phyloP scores from a whole-genome alignment of 1,284 basidiomycete genomes.

The Boletellus dicymbophilus region DNA sequence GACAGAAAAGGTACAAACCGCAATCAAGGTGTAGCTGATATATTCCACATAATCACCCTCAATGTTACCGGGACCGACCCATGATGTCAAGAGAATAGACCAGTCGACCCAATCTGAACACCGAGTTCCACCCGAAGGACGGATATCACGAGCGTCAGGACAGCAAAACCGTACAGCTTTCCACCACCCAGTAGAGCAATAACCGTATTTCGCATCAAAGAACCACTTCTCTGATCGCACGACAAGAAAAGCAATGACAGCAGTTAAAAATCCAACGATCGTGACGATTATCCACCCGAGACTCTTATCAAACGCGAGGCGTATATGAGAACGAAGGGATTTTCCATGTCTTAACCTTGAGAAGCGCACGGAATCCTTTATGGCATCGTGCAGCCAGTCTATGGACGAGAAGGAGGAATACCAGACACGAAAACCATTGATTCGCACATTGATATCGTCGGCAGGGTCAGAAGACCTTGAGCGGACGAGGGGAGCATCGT shows the following conservation, averaged over 20 bases:
- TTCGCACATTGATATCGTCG: conserved; percentile 60
- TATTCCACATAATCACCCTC: conserved; percentile 63
- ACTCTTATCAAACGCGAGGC: conserved; percentile 78
- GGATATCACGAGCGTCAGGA: conserved; percentile 38
- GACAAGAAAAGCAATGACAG: conserved; percentile 85
- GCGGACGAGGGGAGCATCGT: conserved; percentile 54
- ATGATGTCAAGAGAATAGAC: conserved; percentile 51
- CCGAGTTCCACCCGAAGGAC: conserved; percentile 34
- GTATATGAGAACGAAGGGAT: conserved; percentile 71
- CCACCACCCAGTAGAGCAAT: conserved; percentile 73
- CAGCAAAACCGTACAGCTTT: conserved; percentile 87
- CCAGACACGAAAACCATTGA: conserved; percentile 91
- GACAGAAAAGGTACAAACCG: conserved; percentile 51
- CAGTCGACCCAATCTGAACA: conserved; percentile 80
- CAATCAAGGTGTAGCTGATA: conserved; percentile 72
- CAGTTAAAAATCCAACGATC: conserved; percentile 82
- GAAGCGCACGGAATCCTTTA: conserved; percentile 86
- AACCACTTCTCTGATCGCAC: conserved; percentile 87
- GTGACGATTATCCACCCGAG: conserved; percentile 94
- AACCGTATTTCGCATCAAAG: conserved; percentile 95
- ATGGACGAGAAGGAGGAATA: conserved; percentile 85
- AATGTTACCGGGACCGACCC: conserved; percentile 15
- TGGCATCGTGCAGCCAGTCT: conserved; percentile 93
- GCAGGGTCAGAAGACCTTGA: conserved; percentile 37
- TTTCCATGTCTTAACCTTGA: conserved; percentile 66